phyloP scores from a whole-genome alignment of 352 stramenopile species.

The Phytopythium helicoides region DNA sequence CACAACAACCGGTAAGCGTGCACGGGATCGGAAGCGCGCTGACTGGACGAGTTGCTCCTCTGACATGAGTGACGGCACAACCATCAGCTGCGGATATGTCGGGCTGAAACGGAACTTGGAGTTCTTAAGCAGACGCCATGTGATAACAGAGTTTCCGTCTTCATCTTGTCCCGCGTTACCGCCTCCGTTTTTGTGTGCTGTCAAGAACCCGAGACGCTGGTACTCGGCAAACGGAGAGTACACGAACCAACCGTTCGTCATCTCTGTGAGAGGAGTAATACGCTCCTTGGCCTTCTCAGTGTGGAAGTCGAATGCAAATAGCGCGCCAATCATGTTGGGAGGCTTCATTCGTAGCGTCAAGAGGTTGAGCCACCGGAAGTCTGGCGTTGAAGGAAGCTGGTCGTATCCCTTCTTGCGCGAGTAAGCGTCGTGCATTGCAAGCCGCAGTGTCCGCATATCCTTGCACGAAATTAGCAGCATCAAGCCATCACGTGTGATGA shows the following conservation, averaged over 20 bases:
- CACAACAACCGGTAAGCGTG: constrained; percentile 90
- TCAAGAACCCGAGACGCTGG: constrained; percentile 78
- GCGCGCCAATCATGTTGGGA: constrained; percentile 60
- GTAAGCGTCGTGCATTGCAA: constrained; percentile 86
- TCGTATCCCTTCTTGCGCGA: constrained; percentile 81
- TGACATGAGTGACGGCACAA: constrained; percentile 92
- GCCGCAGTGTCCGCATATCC: constrained; percentile 72
- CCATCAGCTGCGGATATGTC: constrained; percentile 95
- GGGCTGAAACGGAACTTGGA: constrained; percentile 91
- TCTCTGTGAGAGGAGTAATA: constrained; percentile 23
- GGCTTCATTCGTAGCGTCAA: constrained; percentile 79
- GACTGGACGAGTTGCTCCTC: constrained; percentile 91
- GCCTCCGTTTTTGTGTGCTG: constrained; percentile 28
- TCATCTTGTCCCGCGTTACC: constrained; percentile 23
- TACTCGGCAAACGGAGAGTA: constrained; percentile 84
- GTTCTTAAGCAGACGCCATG: constrained; percentile 88
- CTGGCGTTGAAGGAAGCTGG: constrained; percentile 66
- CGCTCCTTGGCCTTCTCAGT: constrained; percentile 58
- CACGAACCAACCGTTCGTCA: constrained; percentile 80
- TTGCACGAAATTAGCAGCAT: constrained; percentile 84
- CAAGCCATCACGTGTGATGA: constrained; percentile 75
- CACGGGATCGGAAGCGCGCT: constrained; percentile 90
- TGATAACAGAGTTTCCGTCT: constrained; percentile 26
- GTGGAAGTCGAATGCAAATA: constrained; percentile 87
- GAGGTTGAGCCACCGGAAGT: constrained; percentile 79